A percentile compares a stretch with the other conserved stretches of the same genome.
Conservation (phyloP, 139 green algal species). For the Micractinium sp. region DNA sequence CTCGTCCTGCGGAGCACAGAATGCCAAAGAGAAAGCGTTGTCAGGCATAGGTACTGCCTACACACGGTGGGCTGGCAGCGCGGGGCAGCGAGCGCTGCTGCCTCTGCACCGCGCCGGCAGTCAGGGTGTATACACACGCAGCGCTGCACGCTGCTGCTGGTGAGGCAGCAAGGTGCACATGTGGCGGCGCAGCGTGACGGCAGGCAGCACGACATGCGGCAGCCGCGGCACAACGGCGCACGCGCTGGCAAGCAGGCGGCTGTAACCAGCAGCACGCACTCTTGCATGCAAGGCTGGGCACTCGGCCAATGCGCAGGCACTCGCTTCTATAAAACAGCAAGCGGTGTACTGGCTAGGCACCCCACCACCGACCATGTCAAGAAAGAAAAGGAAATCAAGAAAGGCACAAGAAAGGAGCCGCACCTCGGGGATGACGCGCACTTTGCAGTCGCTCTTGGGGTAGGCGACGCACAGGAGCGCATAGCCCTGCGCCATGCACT, state of each 20-base stretch:
- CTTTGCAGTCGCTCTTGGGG: conserved; percentile 70
- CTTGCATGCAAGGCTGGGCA: no score
- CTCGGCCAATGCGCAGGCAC: no score
- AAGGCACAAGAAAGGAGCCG: no score
- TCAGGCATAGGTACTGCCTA: background rate
- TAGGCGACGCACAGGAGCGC: conserved; percentile 83
- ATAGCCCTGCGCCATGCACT: conserved; percentile 84
- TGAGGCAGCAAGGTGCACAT: background rate
- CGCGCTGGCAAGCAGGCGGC: no score
- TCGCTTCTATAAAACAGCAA: no score
- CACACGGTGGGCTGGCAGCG: background rate
- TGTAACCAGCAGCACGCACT: no score
- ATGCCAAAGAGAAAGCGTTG: background rate
- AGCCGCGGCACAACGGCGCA: no score
- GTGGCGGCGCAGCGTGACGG: background rate
- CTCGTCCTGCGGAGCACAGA: conserved; percentile 1
- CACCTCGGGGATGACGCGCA: conserved; percentile 76
- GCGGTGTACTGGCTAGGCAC: no score
- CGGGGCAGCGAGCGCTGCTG: background rate
- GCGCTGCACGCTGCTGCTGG: background rate
- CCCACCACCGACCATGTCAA: no score
- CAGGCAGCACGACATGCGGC: no score
- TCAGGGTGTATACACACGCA: background rate
- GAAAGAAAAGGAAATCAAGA: no score
- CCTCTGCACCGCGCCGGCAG: background rate